Evolutionary conservation across 2,329 filamentous ascomycete genomes (phyloP).

Genomic region (Pseudogymnoascus sp.): DNA sequence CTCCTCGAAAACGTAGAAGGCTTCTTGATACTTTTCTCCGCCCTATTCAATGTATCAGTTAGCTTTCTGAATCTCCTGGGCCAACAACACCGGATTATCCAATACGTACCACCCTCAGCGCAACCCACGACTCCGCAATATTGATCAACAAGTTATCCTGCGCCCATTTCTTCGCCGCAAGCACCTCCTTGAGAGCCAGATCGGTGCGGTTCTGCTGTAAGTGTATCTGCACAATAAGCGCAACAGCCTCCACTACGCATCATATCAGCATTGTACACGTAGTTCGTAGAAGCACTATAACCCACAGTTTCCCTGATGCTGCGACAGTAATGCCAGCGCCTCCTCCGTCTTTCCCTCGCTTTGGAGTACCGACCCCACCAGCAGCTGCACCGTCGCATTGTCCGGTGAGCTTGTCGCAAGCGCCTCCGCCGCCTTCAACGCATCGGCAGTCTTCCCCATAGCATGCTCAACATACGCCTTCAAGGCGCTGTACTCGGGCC

Average conservation of each 20-base stretch:
- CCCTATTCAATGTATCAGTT: slow-evolving; percentile 47
- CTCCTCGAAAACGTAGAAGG: slow-evolving; percentile 97
- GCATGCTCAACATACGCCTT: slow-evolving; percentile 62
- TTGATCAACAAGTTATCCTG: slow-evolving; percentile 93
- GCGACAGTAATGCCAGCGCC: slow-evolving; percentile 66
- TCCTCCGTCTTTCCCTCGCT: slow-evolving; percentile 74
- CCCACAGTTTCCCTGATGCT: slow-evolving; percentile 80
- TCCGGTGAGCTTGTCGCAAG: slow-evolving; percentile 59
- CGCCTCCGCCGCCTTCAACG: slow-evolving; percentile 54
- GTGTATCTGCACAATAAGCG: slow-evolving; percentile 85
- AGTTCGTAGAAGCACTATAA: slow-evolving; percentile 20
- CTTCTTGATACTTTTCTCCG: slow-evolving; percentile 90
- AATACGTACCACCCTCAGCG: slow-evolving; percentile 64
- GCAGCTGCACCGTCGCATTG: slow-evolving; percentile 71
- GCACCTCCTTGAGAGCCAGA: slow-evolving; percentile 81
- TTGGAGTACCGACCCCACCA: slow-evolving; percentile 75
- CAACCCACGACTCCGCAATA: slow-evolving; percentile 91
- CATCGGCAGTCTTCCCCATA: slow-evolving; percentile 51
- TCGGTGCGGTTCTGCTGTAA: slow-evolving; percentile 86
- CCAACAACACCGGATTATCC: not conserved
- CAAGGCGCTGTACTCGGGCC: slow-evolving; percentile 68
- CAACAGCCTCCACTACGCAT: slow-evolving; percentile 61
- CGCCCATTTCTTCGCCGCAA: slow-evolving; percentile 80
- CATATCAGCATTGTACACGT: slow-evolving; percentile 16
- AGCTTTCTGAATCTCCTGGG: not conserved